These are phyloP conservation scores for Phytophthora tentaculata DNA, from an alignment of 352 stramenopile genomes.

Conservation along the genomic window DNA sequence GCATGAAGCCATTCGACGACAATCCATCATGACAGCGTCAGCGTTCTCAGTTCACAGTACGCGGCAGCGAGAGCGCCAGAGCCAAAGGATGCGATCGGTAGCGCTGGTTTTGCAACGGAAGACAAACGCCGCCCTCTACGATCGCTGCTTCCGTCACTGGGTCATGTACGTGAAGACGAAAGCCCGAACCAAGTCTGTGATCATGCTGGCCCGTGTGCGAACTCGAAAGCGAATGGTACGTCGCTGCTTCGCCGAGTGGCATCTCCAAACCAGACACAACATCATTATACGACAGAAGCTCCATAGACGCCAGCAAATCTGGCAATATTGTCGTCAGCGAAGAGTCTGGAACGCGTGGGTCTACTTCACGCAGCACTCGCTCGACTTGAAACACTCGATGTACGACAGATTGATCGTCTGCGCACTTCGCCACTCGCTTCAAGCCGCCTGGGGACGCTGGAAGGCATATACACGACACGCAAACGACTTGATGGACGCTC, in stretches of 20 bases:
- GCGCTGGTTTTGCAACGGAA: slow-evolving; percentile 37
- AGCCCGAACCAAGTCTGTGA: slow-evolving; percentile 7
- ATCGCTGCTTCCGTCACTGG: slow-evolving; percentile 31
- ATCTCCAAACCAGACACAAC: slow-evolving; percentile 1
- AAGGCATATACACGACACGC: slow-evolving; percentile 14
- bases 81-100: slow-evolving; percentile 31
- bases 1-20: slow-evolving; percentile 29
- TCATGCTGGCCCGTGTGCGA: slow-evolving; percentile 7
- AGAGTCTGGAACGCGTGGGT: slow-evolving; percentile 19
- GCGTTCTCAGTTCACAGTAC: slow-evolving; percentile 38
- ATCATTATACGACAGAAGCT: slow-evolving; percentile 17
- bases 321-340: slow-evolving; percentile 11
- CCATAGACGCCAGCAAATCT: slow-evolving; percentile 5
- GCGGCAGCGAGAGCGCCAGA: slow-evolving; percentile 40
- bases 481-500: slow-evolving; percentile 14
- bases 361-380: slow-evolving; percentile 16
- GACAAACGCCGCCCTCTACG: slow-evolving; percentile 11
- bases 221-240: slow-evolving; percentile 11
- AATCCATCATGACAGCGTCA: slow-evolving; percentile 42
- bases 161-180: slow-evolving; percentile 21
- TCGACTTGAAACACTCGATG: slow-evolving; percentile 19
- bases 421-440: slow-evolving; percentile 18
- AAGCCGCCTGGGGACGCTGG: slow-evolving; percentile 27
- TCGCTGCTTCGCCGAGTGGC: slow-evolving; percentile 23
- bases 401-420: slow-evolving; percentile 30